phyloP scores from a whole-genome alignment of 257 asterid genomes.

The Penstemon barbatus region DNA sequence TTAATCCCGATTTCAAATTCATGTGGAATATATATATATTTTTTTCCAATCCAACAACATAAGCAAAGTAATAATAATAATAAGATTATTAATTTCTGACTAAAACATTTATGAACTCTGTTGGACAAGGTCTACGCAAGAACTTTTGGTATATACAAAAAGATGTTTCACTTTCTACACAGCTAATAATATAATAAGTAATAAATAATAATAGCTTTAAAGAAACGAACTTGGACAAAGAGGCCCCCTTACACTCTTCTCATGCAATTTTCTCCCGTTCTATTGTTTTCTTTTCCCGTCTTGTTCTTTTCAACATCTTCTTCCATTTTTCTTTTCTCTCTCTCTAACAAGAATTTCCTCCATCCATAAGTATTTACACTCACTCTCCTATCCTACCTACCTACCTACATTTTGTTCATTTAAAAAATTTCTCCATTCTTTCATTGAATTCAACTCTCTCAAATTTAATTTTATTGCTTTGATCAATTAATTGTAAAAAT shows the following conservation, averaged over 20 bases:
- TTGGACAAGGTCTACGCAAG: too few species aligned
- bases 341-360: constrained; percentile 11
- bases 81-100: too few species aligned
- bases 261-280: constrained; percentile 31
- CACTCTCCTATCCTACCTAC: background rate
- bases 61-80: too few species aligned
- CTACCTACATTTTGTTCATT: background rate
- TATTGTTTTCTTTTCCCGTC: constrained; percentile 48
- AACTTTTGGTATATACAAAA: background rate
- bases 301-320: constrained; percentile 62
- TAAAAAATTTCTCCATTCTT: constrained; percentile 4
- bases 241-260: constrained; percentile 26
- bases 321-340: constrained; percentile 14
- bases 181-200: too few species aligned
- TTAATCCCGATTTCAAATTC: too few species aligned
- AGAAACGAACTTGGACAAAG: constrained; percentile 32
- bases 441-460: background rate
- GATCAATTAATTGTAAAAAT: constrained; percentile 35
- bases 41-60: too few species aligned
- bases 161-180: constrained; percentile 49
- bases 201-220: constrained; percentile 39
- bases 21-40: too few species aligned
- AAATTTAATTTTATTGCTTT: constrained; percentile 1
- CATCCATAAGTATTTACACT: constrained; percentile 24
- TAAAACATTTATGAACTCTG: too few species aligned